Base-by-base conservation (phyloP, 208 protist species). In the Leishmania aethiopica region DNA sequence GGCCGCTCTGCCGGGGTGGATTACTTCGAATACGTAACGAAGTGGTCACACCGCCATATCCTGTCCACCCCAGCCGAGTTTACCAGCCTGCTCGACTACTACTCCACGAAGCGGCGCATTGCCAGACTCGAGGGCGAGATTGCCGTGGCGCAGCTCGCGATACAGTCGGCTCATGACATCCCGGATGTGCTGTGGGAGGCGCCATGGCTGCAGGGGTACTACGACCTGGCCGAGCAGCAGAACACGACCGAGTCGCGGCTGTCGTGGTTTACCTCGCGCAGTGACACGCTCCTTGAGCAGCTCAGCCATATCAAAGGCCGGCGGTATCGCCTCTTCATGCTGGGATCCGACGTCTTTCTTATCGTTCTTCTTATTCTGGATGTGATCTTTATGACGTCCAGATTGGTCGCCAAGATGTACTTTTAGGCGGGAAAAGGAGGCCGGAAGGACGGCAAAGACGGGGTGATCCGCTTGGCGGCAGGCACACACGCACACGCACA, bases 131-230 rank as follows among this genome's bases (percentile, higher is more conserved):
- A 93, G 60, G 92, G 92, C 37, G 90, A 94, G 80, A 70, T 95
- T 10, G 90, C 87, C 53, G 78, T 93, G 35, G 84, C 90, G n/a
- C 82, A 88, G 60, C 86, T 94, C 59, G 86, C 87, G 40, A 88
- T 93, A 25, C 89, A 82, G 51, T 90, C 85, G 15, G 75, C 93
- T 19, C 84, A 88, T 62, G 92, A 94, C 79, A 90, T 82, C 37
- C 92, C 92, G 2, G 89, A 91, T 28, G 93, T 95, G 67, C 75
- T 95, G 60, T 95, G 92, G 91, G 89, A 95, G 73, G 93, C 92
- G 88, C 81, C 90, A 49, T 95, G 90, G 89, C 77, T 95, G 47
- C 57, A 92, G 73, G 87, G 84, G 42, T 95, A 90, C 69, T 91
- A 92, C 72, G 86, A 93, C 77, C 66, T 94, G 69, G 77, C 80